A percentile compares a stretch with the other conserved stretches of the same genome.
Evolutionary conservation across 148 eudicot species (phyloP).

Genomic region (Arbutus unedo): DNA sequence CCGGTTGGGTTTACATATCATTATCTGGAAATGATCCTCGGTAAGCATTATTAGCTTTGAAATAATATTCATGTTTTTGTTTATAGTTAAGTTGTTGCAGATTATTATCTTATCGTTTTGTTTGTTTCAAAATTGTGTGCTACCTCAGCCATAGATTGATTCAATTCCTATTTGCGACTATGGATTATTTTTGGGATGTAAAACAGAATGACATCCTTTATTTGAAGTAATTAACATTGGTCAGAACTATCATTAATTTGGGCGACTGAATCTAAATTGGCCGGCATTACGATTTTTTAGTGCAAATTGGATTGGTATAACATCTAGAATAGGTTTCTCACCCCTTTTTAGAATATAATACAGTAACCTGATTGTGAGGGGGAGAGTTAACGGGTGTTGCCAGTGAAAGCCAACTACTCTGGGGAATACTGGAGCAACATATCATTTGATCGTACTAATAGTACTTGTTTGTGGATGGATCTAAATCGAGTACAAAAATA

Average conservation of each 20-base stretch:
- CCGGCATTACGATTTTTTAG: not conserved
- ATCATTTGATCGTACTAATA: not conserved
- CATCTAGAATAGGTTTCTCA: not conserved
- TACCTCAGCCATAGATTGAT: not conserved
- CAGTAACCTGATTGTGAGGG: not conserved
- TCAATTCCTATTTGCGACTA: not conserved
- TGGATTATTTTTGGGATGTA: not conserved
- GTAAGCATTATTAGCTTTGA: slow-evolving; percentile 36
- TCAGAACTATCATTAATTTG: not conserved
- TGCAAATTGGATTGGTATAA: not conserved
- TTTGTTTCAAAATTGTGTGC: not conserved
- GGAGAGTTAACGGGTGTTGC: not conserved
- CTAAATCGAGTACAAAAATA: not conserved
- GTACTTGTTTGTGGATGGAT: not conserved
- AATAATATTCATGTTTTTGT: not conserved
- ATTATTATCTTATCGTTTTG: not conserved
- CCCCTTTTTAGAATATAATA: not conserved
- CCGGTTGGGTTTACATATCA: slow-evolving; percentile 81
- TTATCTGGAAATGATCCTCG: slow-evolving; percentile 90
- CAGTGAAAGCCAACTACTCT: not conserved
- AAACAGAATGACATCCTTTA: not conserved
- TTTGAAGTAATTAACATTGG: not conserved
- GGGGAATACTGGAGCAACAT: slow-evolving; percentile 1
- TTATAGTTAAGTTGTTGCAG: not conserved
- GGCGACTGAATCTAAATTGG: not conserved